Evolutionary conservation across 2,329 filamentous ascomycete genomes (phyloP).

Genomic region (Coccinonectria pachysandricola): DNA sequence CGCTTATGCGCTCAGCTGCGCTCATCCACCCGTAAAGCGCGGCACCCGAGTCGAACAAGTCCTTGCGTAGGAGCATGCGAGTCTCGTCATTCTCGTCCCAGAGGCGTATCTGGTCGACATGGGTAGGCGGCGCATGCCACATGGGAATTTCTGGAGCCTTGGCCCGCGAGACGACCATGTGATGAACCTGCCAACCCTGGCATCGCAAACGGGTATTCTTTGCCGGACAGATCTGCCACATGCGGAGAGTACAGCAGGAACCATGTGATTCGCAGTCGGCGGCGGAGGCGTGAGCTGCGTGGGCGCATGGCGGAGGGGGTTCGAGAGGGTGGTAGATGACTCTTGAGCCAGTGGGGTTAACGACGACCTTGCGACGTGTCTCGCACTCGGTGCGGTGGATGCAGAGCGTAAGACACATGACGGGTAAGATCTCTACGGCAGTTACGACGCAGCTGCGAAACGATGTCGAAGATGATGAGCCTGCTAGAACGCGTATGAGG

Average conservation of each 20-base stretch:
- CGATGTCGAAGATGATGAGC: no score
- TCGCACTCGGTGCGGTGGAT: not conserved
- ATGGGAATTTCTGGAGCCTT: no score
- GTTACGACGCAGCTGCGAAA: no score
- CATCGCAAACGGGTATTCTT: not conserved
- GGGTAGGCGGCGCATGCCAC: slow-evolving; percentile 15
- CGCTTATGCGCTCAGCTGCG: no score
- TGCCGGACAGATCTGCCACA: not conserved
- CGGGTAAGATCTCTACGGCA: no score
- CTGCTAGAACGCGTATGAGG: no score
- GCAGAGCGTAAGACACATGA: not conserved
- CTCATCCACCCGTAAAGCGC: no score
- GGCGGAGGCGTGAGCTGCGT: not conserved
- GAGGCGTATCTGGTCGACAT: not conserved
- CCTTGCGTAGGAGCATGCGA: slow-evolving; percentile 2
- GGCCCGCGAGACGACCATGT: not conserved
- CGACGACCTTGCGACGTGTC: not conserved
- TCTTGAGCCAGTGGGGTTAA: not conserved
- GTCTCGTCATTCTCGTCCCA: slow-evolving; percentile 1
- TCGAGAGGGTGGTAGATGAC: not conserved
- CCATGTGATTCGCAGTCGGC: not conserved
- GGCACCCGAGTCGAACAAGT: slow-evolving; percentile 7
- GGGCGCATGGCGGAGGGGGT: not conserved
- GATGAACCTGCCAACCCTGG: not conserved
- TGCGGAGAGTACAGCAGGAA: not conserved